phyloP scores from a whole-genome alignment of 1,284 basidiomycete species.

The Leccinum pallidistipes region DNA sequence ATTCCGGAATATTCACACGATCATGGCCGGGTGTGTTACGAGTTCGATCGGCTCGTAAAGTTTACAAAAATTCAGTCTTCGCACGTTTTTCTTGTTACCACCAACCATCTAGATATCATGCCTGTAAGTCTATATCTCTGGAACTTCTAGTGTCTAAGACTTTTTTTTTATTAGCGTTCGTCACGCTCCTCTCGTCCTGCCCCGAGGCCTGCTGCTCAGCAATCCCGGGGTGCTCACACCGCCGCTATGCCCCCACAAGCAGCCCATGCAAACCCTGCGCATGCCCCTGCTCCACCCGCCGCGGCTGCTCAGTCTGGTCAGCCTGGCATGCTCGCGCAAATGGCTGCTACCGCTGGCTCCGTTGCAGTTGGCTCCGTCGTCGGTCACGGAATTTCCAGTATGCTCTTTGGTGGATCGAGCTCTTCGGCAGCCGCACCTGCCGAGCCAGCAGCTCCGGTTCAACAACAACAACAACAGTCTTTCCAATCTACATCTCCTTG shows the following conservation, averaged over 20 bases:
- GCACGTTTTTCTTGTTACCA: conserved; percentile 19
- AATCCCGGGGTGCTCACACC: conserved; percentile 34
- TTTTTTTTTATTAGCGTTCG: conserved; percentile 45
- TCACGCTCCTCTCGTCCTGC: conserved; percentile 64
- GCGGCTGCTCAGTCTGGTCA: conserved; percentile 33
- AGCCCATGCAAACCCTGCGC: conserved; percentile 43
- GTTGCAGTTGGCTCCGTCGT: conserved; percentile 84
- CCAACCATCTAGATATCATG: conserved; percentile 43
- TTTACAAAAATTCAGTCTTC: conserved; percentile 13
- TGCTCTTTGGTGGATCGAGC: conserved; percentile 75
- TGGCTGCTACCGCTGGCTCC: conserved; percentile 88
- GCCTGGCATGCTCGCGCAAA: conserved; percentile 74
- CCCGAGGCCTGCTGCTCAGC: conserved; percentile 45
- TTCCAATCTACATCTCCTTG: conserved; percentile 50
- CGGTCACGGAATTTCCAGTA: conserved; percentile 80
- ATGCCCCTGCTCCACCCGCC: conserved; percentile 41
- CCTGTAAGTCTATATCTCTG: conserved; percentile 52
- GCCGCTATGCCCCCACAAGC: conserved; percentile 34
- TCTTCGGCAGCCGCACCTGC: conserved; percentile 39
- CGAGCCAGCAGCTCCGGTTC: conserved; percentile 43
- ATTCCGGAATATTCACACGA: conserved; percentile 18
- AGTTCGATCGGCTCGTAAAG: background rate
- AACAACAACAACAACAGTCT: conserved; percentile 37
- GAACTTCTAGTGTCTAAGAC: background rate
- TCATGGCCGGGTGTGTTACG: conserved; percentile 26